Base-by-base conservation (phyloP, 2,329 filamentous ascomycete species). In the Botryosphaeria dothidea region DNA sequence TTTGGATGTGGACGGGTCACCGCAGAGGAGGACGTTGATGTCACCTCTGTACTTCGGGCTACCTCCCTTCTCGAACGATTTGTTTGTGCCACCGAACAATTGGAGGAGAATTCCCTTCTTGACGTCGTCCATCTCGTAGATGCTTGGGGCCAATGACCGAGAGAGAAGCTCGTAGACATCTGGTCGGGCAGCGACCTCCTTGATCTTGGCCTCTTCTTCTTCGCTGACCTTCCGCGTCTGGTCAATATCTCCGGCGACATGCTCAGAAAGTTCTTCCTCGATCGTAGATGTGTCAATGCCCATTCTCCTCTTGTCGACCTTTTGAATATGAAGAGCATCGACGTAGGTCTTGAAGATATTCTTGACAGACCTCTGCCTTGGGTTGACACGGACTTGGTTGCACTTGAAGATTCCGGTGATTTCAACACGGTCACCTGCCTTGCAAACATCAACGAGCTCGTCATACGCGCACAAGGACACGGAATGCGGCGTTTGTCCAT, bases 31-130 rank as follows among this genome's bases (percentile, higher is more conserved):
- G 58, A 99, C 87, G 75, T 99, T 99, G 82, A 99, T 97, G 78
- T 99, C 95, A 68, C 95, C 95, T 82, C 95, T 88, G 77, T 99
- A 99, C 72, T 91, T 93, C 6, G 95, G 95, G 73, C 92, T 97
- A 65, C 93, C 95, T 64, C 95, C 95, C 79, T 97, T 98, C 66
- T 96, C 88, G 77, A 99, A 99, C 0, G 92, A 92, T 81, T 99
- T 99, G 83, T 99, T 99, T 36, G 95, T 97, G 65, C 95, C 95
- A 41, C 95, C 94, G 75, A 99, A 99, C 45, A 99, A 87, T 74
- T 99, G 95, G 3, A 99, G 88, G 11, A 99, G 83, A 67, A 99
- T 97, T 11, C 95, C 95, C 80, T 99, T 99, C 84, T 99, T 99
- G 54, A 98, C 93, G 73, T 99, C 95, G 70, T 99, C 95, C 89